Base-by-base conservation (phyloP, 108 stramenopile genomes). In the Cyclostephanos invisitatus region DNA sequence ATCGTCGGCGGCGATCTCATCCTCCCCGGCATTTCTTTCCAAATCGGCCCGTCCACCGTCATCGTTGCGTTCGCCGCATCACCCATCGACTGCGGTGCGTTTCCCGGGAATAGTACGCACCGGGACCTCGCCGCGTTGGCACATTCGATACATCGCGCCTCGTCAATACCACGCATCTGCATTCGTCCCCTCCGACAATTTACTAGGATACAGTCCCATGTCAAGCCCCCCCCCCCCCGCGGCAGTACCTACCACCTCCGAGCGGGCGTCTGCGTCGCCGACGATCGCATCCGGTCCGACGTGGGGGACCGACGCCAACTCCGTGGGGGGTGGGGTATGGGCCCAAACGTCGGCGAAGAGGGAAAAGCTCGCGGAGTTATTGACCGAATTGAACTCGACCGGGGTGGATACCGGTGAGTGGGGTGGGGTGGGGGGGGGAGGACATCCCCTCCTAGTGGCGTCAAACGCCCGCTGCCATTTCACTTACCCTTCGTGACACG, bases 311-410 rank as follows among this genome's bases (percentile, higher is more conserved):
- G 85, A 86, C 57, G 56, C 74, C 75, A 83, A 86, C 72, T 83
- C 90, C 7, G 81, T 81, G n/a, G 75, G 86, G 0, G 95, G 95
- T 44, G 95, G 95, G 1, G 89, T 96, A 14, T 96, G 91, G 90
- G 86, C 90, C 9, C 92, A 91, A 60, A 96, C 90, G 0, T 90
- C 88, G 0, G 83, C 92, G 72, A 96, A 96, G 78, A 84, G 83
- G 35, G 92, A 93, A 67, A 93, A 93, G 62, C 64, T 96, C 22
- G 79, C 60, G 27, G 94, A 96, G 78, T 60, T 92, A 11, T 46
- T 73, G 50, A 57, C 74, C 42, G 90, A 80, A 49, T 70, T 95
- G 32, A 72, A 54, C 35, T 48, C 28, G 1, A 64, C 75, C 18
- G 77, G 77, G 1, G 64, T 78, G 17, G 80, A 81, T 53, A 78